Percentiles rank a stretch among this genome's conserved stretches.
phyloP scores from a whole-genome alignment of 148 eudicot species.

The Pharnaceum exiguum region DNA sequence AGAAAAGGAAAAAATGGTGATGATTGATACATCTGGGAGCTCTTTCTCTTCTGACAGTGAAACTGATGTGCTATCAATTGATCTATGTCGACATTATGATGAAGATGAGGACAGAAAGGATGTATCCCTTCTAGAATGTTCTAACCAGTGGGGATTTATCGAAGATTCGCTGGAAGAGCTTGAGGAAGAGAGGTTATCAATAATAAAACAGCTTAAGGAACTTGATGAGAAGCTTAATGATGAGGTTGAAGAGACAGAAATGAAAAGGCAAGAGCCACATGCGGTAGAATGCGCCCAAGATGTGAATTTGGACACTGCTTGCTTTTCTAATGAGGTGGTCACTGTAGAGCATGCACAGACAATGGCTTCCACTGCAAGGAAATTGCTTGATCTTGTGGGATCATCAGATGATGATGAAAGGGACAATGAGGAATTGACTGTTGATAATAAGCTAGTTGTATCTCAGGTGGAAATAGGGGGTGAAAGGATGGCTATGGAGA shows the following conservation, averaged over 20 bases:
- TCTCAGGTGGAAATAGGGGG: conserved; percentile 15
- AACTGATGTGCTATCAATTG: conserved; percentile 54
- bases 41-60: conserved; percentile 46
- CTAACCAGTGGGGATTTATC: conserved; percentile 29
- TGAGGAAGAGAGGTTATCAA: conserved; percentile 35
- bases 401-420: conserved; percentile 1
- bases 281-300: conserved; percentile 22
- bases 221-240: conserved; percentile 39
- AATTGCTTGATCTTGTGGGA: conserved; percentile 33
- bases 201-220: conserved; percentile 32
- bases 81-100: conserved; percentile 24
- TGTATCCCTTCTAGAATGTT: conserved; percentile 20
- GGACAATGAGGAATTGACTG: background rate
- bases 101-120: conserved; percentile 15
- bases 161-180: conserved; percentile 31
- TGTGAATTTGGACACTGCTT: conserved; percentile 13
- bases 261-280: conserved; percentile 11
- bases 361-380: conserved; percentile 23
- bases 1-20: conserved; percentile 34
- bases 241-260: conserved; percentile 22
- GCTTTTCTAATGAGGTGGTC: background rate
- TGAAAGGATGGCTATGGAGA: conserved; percentile 32
- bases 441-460: conserved; percentile 24
- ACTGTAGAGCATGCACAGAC: conserved; percentile 15
- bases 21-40: conserved; percentile 24